Percentiles rank a stretch among this genome's conserved stretches.
These are phyloP conservation scores for Debaryomyces coudertii DNA, from an alignment of 1,139 yeast species.

Conservation along the genomic window DNA sequence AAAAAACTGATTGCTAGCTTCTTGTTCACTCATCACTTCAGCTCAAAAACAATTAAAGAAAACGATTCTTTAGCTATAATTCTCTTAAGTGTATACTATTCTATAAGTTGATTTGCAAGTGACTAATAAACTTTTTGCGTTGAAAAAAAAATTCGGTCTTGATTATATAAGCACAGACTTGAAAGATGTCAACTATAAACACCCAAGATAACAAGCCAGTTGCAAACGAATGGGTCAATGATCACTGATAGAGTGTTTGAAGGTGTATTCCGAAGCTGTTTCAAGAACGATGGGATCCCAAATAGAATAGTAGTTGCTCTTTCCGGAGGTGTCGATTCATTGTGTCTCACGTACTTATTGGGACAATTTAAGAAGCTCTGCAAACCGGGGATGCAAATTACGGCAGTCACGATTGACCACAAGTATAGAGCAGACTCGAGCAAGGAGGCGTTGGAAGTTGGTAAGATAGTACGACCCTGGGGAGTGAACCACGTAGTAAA, in stretches of 20 bases:
- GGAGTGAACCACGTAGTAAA: constrained; percentile 44
- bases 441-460: constrained; percentile 51
- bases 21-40: constrained; percentile 35
- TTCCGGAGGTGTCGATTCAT: constrained; percentile 84
- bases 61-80: not conserved
- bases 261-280: constrained; percentile 18
- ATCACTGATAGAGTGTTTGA: constrained; percentile 17
- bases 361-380: constrained; percentile 29
- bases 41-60: not conserved
- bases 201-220: not conserved
- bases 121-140: constrained; percentile 8
- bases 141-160: constrained; percentile 8
- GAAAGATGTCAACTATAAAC: not conserved
- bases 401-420: constrained; percentile 64
- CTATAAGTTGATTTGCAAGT: not conserved
- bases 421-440: constrained; percentile 49
- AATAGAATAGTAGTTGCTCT: constrained; percentile 47
- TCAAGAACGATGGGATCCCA: constrained; percentile 17
- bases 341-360: constrained; percentile 60
- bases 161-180: not conserved
- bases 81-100: not conserved
- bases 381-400: constrained; percentile 33
- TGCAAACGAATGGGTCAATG: constrained; percentile 11
- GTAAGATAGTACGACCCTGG: constrained; percentile 36
- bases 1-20: constrained; percentile 34